These are phyloP conservation scores for Trichoderma aggressivum DNA, from an alignment of 2,329 filamentous ascomycete species.

Conservation along the genomic window DNA sequence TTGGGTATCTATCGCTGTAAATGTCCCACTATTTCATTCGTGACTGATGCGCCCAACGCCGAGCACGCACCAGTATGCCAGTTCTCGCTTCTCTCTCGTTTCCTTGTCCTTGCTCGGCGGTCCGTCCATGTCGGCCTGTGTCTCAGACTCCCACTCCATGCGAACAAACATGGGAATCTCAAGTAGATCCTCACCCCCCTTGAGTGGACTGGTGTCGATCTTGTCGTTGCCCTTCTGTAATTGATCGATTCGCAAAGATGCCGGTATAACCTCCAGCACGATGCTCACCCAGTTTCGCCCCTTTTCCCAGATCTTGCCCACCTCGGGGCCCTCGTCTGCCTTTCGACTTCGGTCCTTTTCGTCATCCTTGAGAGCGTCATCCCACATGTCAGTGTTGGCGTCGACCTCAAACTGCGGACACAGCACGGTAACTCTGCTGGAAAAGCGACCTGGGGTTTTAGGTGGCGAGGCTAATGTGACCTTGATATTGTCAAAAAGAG, in stretches of 20 bases:
- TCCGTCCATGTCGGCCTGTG: constrained; percentile 60
- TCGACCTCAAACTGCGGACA: constrained; percentile 94
- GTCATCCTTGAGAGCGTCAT: constrained; percentile 74
- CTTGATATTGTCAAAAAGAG: constrained; percentile 85
- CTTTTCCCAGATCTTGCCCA: constrained; percentile 93
- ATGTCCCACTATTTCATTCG: constrained; percentile 29
- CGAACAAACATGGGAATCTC: constrained; percentile 95
- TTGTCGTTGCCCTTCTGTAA: constrained; percentile 34
- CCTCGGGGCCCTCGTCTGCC: constrained; percentile 61
- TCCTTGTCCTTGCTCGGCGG: constrained; percentile 53
- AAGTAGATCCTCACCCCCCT: constrained; percentile 61
- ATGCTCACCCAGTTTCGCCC: constrained; percentile 95
- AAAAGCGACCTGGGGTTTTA: constrained; percentile 71
- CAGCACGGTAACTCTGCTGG: constrained; percentile 80
- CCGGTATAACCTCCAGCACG: constrained; percentile 81
- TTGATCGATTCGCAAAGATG: constrained; percentile 45
- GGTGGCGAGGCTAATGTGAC: constrained; percentile 84
- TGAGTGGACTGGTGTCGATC: constrained; percentile 46
- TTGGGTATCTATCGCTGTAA: constrained; percentile 40
- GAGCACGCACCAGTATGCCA: constrained; percentile 94
- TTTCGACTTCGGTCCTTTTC: constrained; percentile 37
- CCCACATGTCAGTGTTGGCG: constrained; percentile 82
- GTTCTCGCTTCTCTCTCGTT: constrained; percentile 73
- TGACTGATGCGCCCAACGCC: constrained; percentile 77
- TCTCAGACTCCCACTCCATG: constrained; percentile 81